These are phyloP conservation scores for Pleodorina starrii DNA, from an alignment of 139 green algal species.

Conservation along the genomic window DNA sequence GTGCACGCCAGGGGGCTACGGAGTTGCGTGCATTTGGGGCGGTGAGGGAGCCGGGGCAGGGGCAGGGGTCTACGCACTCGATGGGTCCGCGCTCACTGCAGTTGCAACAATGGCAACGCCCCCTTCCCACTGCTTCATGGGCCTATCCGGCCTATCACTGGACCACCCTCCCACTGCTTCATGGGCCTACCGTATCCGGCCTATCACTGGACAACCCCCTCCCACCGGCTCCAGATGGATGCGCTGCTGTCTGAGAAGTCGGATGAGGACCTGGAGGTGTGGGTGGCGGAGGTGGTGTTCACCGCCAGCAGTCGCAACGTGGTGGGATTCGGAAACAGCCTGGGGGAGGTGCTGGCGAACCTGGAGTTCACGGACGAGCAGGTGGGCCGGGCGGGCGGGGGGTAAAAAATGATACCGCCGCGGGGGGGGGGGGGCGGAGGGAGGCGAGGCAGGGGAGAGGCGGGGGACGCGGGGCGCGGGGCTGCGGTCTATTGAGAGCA, in stretches of 20 bases:
- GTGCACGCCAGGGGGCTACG: too few relatives aligned
- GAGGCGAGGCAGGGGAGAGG: not conserved
- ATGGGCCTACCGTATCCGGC: too few relatives aligned
- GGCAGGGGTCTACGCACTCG: too few relatives aligned
- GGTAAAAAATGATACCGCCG: not conserved
- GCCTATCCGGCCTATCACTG: too few relatives aligned
- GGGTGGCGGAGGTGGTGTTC: conserved; percentile 48
- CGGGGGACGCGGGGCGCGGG: not conserved
- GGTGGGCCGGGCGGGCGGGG: not conserved
- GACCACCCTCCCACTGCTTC: too few relatives aligned
- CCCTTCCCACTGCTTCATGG: too few relatives aligned
- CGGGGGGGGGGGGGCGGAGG: not conserved
- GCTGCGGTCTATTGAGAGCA: too few relatives aligned
- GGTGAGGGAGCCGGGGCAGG: too few relatives aligned
- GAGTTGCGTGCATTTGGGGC: too few relatives aligned
- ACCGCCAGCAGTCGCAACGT: conserved; percentile 35
- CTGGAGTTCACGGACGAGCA: conserved; percentile 3
- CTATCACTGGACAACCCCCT: too few relatives aligned
- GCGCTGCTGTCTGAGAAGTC: conserved; percentile 10
- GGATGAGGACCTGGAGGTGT: conserved; percentile 47
- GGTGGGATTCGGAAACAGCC: conserved; percentile 29
- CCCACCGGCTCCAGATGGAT: conserved; percentile 13
- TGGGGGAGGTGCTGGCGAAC: conserved; percentile 6
- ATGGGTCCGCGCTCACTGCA: too few relatives aligned
- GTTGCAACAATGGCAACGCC: too few relatives aligned